Percentiles rank a stretch among this genome's conserved stretches.
These are phyloP conservation scores for Pisolithus microcarpus DNA, from an alignment of 768 basidiomycete species.

Conservation along the genomic window DNA sequence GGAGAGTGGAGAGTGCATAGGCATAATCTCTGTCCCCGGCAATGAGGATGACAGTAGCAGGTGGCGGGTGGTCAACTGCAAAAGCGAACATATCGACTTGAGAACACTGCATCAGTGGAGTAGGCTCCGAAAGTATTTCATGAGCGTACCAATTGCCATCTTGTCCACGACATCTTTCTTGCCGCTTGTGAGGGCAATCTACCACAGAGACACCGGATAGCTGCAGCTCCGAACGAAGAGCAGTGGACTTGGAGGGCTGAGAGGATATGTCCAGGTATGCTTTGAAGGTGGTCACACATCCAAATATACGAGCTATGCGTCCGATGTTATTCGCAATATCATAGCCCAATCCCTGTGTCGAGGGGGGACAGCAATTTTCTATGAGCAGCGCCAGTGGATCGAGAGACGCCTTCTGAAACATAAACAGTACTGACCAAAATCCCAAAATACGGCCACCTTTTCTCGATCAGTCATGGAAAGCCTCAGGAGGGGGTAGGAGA, in stretches of 20 bases:
- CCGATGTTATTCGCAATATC: conserved; percentile 38
- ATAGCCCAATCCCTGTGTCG: conserved; percentile 32
- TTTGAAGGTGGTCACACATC: conserved; percentile 43
- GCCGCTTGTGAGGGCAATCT: conserved; percentile 29
- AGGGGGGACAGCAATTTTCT: conserved; percentile 28
- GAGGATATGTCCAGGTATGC: conserved; percentile 47
- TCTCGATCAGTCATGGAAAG: conserved; percentile 28
- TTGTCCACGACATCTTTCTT: conserved; percentile 37
- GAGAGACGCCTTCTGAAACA: not conserved
- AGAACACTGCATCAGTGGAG: conserved; percentile 2
- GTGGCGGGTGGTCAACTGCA: conserved; percentile 53
- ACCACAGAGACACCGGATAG: conserved; percentile 38
- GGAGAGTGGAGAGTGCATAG: conserved; percentile 53
- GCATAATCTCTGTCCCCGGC: conserved; percentile 63
- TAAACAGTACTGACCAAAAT: conserved; percentile 23
- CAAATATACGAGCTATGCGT: conserved; percentile 40
- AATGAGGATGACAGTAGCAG: conserved; percentile 54
- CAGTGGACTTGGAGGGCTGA: conserved; percentile 27
- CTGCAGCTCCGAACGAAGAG: conserved; percentile 36
- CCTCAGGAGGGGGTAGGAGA: conserved; percentile 5
- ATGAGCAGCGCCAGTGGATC: conserved; percentile 13
- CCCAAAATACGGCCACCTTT: conserved; percentile 39
- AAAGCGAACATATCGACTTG: conserved; percentile 62
- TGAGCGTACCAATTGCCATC: conserved; percentile 15
- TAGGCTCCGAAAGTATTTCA: not conserved